Evolutionary conservation across 164 flowering plant species (phyloP).

Genomic region (Vitis cinerea): DNA sequence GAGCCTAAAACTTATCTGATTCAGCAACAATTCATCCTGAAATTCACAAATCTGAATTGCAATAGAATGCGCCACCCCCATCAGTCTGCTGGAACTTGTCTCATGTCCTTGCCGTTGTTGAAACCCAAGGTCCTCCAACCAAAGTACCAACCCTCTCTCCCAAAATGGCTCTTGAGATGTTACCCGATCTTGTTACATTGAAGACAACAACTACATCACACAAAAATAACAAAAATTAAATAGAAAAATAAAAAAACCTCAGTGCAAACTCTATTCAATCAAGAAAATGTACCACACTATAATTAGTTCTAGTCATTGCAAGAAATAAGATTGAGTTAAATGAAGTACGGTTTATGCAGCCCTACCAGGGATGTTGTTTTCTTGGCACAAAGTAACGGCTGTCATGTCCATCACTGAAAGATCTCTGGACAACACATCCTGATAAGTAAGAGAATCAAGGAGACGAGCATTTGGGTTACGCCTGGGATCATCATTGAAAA

Average conservation of each 20-base stretch:
- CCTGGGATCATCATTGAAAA: slow-evolving; percentile 79
- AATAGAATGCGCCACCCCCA: too few species aligned
- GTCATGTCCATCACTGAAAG: slow-evolving; percentile 99
- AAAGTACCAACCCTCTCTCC: slow-evolving; percentile 96
- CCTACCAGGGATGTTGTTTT: slow-evolving; percentile 93
- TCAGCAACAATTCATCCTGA: not conserved
- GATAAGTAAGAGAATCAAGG: slow-evolving; percentile 74
- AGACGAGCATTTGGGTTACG: slow-evolving; percentile 76
- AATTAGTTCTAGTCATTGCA: too few species aligned
- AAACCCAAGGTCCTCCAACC: slow-evolving; percentile 63
- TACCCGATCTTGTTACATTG: slow-evolving; percentile 77
- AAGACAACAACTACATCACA: slow-evolving; percentile 86
- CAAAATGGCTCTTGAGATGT: slow-evolving; percentile 76
- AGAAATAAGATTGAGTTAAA: too few species aligned
- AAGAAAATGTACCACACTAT: not conserved
- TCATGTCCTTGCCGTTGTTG: slow-evolving; percentile 33
- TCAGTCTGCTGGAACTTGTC: not conserved
- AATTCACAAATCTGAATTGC: not conserved
- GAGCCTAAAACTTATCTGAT: not conserved
- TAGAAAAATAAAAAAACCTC: too few species aligned
- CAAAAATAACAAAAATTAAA: not conserved
- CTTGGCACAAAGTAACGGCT: slow-evolving; percentile 94
- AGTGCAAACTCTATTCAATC: not conserved
- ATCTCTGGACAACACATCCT: slow-evolving; percentile 82
- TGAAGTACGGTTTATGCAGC: not conserved